Conservation (phyloP, 305 asterid genomes). For the Rubia tinctorum region DNA sequence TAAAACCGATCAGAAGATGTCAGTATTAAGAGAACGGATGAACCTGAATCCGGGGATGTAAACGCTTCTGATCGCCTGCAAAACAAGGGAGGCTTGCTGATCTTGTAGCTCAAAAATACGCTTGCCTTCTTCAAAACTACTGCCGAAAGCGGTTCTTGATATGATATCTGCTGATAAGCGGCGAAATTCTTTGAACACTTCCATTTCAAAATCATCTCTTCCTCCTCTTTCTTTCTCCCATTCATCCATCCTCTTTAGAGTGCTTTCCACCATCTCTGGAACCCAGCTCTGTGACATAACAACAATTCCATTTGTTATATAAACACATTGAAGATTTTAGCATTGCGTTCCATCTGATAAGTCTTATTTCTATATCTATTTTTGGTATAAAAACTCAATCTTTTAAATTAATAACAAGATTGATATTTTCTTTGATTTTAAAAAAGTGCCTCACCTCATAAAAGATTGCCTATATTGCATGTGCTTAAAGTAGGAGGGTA, state of each 20-base stretch:
- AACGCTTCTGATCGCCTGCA: slow-evolving; percentile 42
- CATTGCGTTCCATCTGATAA: too few species aligned
- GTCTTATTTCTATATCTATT: too few species aligned
- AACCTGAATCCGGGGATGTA: slow-evolving; percentile 51
- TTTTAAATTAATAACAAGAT: too few species aligned
- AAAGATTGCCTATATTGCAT: too few species aligned
- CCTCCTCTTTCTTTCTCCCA: slow-evolving; percentile 35
- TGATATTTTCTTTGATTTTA: too few species aligned
- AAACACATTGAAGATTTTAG: too few species aligned
- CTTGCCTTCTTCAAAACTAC: slow-evolving; percentile 45
- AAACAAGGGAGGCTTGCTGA: slow-evolving; percentile 32
- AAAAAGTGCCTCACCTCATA: too few species aligned
- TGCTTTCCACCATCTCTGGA: slow-evolving; percentile 40
- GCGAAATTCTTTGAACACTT: slow-evolving; percentile 36
- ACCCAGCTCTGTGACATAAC: slow-evolving; percentile 36
- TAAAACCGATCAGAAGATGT: too few species aligned
- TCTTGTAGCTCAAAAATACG: slow-evolving; percentile 48
- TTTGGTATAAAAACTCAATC: too few species aligned
- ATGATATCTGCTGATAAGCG: slow-evolving; percentile 43
- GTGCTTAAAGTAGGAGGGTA: too few species aligned
- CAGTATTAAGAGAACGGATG: neutral
- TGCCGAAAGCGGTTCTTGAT: slow-evolving; percentile 51
- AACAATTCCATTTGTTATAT: neutral
- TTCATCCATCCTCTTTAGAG: slow-evolving; percentile 24
- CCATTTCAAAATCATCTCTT: slow-evolving; percentile 36